Evolutionary conservation across 73 alveolate genomes (phyloP), one percentile per base, ranked within the genome.

Genomic region (Paramecium sexaurelia): DNA sequence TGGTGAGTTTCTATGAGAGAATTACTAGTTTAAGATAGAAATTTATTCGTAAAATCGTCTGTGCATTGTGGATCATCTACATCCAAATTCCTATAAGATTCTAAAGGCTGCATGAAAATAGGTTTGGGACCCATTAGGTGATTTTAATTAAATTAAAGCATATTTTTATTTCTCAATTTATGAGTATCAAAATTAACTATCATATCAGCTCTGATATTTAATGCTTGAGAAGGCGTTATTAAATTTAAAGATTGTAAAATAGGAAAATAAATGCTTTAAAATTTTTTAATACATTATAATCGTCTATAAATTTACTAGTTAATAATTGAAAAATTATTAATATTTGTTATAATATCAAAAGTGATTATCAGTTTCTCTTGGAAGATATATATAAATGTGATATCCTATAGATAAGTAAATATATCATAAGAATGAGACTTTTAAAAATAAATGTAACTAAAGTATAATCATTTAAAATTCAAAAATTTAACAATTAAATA

Each of bases 81-180:
- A 61, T 61, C 83, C 8, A 61, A 24, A 61, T 61, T 61, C 47
- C 33, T 24, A 32, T 61, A 61, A 61, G 45, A 61, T 61, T 61
- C 83, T 45, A 61, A 32, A 26, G 83, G 83, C 83, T 61, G 47
- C 83, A 32, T 61, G 26, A 61, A 61, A 61, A 61, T 26, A 61
- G 83, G 43, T 24, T 61, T 61, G 19, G 83, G 83, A 8, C 83
- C 83, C 5, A 61, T 61, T 10, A 32, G 39, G 6, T 51, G 67
- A 51, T 51, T 51, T 51, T 51, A 17, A 51, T 51, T 51, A 51
- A 51, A 51, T 51, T 51, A 51, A 13, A 51, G 67, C 67, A 51
- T 51, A 51, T 51, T 51, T 51, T 51, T 19, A 51, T 51, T 51
- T 51, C 67, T 51, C 1, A 35, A 51, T 51, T n/a, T 4, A 51